Evolutionary conservation across 1,139 yeast species (phyloP).

Genomic region (Sugiyamaella paludigena): DNA sequence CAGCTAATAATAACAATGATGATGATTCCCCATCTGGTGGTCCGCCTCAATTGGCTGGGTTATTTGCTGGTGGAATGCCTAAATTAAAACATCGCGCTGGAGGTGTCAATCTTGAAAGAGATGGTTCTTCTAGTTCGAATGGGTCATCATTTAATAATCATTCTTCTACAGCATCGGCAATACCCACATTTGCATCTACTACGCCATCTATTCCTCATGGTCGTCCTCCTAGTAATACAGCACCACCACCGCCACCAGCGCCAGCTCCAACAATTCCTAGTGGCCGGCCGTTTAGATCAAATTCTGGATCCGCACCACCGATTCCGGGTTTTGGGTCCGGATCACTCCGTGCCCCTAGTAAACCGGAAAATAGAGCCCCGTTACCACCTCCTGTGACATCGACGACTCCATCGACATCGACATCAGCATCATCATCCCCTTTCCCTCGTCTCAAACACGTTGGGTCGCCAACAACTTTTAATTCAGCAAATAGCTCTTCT

Average conservation of each 20-base stretch:
- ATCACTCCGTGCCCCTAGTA: conserved; percentile 13
- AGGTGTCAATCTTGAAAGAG: conserved; percentile 45
- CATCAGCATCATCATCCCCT: conserved; percentile 13
- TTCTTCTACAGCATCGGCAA: conserved; percentile 25
- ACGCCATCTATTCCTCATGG: conserved; percentile 14
- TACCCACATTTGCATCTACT: conserved; percentile 18
- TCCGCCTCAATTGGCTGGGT: conserved; percentile 67
- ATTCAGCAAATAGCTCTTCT: conserved; percentile 10
- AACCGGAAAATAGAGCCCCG: conserved; percentile 24
- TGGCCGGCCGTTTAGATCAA: conserved; percentile 18
- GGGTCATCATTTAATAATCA: conserved; percentile 8
- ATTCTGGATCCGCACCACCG: conserved; percentile 27
- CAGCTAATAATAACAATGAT: conserved; percentile 1
- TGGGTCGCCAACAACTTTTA: conserved; percentile 14
- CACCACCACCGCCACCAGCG: conserved; percentile 17
- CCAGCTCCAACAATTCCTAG: conserved; percentile 24
- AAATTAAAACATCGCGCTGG: conserved; percentile 60
- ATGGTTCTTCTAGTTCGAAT: conserved; percentile 14
- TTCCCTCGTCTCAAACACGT: conserved; percentile 4
- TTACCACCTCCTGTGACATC: conserved; percentile 28
- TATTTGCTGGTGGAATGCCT: conserved; percentile 86
- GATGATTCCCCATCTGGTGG: conserved; percentile 27
- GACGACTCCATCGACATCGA: conserved; percentile 22
- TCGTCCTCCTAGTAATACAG: conserved; percentile 17
- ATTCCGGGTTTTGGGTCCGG: conserved; percentile 25